phyloP scores from a whole-genome alignment of 192 early-diverging fungal genomes.

The Coemansia sp. region DNA sequence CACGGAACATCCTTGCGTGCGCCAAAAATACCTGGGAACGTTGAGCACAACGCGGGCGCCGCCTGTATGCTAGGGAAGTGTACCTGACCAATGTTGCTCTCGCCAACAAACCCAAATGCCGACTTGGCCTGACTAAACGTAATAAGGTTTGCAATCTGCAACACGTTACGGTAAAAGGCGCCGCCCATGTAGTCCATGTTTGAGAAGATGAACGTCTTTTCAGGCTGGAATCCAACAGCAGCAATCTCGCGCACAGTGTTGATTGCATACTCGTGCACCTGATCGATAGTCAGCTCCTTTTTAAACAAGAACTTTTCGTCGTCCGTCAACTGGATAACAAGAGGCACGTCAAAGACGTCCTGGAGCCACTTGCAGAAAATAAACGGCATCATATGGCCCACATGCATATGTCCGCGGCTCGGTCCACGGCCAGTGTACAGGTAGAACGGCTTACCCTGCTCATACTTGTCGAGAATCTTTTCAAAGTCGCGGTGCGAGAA shows the following conservation, averaged over 20 bases:
- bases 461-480: conserved; percentile 83
- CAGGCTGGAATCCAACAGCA: conserved; percentile 89
- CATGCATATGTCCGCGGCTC: conserved; percentile 86
- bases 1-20: conserved; percentile 85
- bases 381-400: conserved; percentile 97
- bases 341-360: conserved; percentile 90
- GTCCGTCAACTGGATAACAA: conserved; percentile 97
- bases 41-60: conserved; percentile 91
- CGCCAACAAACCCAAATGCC: conserved; percentile 89
- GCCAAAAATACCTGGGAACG: conserved; percentile 97
- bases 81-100: conserved; percentile 86
- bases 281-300: conserved; percentile 77
- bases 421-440: conserved; percentile 98
- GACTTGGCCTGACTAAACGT: conserved; percentile 79
- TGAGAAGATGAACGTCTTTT: conserved; percentile 97
- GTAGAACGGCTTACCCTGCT: conserved; percentile 96
- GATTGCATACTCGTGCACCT: conserved; percentile 67
- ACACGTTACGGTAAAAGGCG: conserved; percentile 93
- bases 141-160: conserved; percentile 83
- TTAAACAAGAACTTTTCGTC: conserved; percentile 99
- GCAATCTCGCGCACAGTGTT: conserved; percentile 94
- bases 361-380: conserved; percentile 97
- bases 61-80: conserved; percentile 94
- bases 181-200: conserved; percentile 87
- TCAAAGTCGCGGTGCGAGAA: conserved; percentile 92